Evolutionary conservation across 2,329 filamentous ascomycete species (phyloP), one percentile per base, ranked within the genome.

Genomic region (Endothia cerciana): DNA sequence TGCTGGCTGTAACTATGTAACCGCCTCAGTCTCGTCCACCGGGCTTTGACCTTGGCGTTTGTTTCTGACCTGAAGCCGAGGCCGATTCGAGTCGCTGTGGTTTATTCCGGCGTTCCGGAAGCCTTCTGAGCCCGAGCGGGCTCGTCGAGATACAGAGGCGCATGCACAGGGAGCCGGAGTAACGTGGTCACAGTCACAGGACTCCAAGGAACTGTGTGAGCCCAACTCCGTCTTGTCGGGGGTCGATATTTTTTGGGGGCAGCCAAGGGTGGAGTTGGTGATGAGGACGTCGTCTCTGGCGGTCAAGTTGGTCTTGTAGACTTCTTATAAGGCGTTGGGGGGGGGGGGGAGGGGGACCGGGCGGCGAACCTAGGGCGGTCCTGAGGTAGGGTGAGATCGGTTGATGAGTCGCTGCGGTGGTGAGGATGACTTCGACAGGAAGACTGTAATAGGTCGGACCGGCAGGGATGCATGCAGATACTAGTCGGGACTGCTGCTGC

Each of bases 21-120:
- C 63, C 28, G 64, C 56, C 60, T 60, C 63, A 62, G 56, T 60
- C 60, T 60, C 60, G 63, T 58, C 41, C 63, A 55, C 66, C 66
- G 30, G 60, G 66, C 57, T 58, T 55, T 60, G 61, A 22, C 63
- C 66, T 30, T 57, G 58, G 45, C 60, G 40, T 25, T 45, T 22
- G 60, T 66, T 61, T 68, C 63, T 66, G 64, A 57, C 47, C 60
- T 63, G 63, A 25, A 25, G 49, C 51, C 60, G 41, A 25, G 22
- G 22, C 30, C 40, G 28, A 7, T 25, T 60, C 28, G 62, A 53
- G 40, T 62, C 17, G 63, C 38, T 65, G 30, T 45, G 53, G 62
- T 36, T 47, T 41, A 40, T 22, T 5, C 40, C 8, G 38, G 33
- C 4, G 53, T 51, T 5, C 40, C 49, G 40, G 6, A 22, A 40